A percentile compares a stretch with the other conserved stretches of the same genome.
Evolutionary conservation across 2,329 filamentous ascomycete species (phyloP).

Genomic region (Cercospora sojina): DNA sequence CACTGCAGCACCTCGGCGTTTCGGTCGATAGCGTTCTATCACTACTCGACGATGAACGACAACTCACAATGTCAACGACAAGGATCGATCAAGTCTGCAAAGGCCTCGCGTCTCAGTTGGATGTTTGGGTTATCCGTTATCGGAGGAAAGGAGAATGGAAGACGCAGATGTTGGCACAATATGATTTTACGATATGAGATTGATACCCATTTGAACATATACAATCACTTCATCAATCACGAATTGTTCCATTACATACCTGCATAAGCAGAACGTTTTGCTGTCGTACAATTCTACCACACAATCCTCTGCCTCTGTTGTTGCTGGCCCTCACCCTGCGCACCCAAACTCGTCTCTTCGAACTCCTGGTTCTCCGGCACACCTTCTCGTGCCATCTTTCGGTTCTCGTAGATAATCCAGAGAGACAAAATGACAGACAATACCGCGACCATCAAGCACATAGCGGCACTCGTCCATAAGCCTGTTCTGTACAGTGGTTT

Average conservation of each 20-base stretch:
- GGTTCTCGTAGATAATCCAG: slow-evolving; percentile 61
- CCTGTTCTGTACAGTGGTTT: slow-evolving; percentile 55
- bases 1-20: slow-evolving; percentile 12
- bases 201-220: neutral
- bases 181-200: neutral
- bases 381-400: slow-evolving; percentile 54
- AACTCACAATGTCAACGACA: neutral
- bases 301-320: slow-evolving; percentile 9
- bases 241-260: neutral
- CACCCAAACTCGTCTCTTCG: slow-evolving; percentile 25
- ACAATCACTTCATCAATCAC: neutral
- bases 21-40: neutral
- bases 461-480: slow-evolving; percentile 59
- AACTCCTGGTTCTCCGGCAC: slow-evolving; percentile 30
- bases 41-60: neutral
- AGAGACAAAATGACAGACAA: slow-evolving; percentile 56
- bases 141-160: neutral
- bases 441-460: slow-evolving; percentile 60
- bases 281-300: neutral
- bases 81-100: neutral
- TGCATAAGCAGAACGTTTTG: neutral
- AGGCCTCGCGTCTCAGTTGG: neutral
- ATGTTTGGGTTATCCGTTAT: neutral
- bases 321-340: slow-evolving; percentile 10
- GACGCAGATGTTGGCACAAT: neutral